Evolutionary conservation across 805 yeast genomes (phyloP).

Genomic region (Ogataea kodamae): DNA sequence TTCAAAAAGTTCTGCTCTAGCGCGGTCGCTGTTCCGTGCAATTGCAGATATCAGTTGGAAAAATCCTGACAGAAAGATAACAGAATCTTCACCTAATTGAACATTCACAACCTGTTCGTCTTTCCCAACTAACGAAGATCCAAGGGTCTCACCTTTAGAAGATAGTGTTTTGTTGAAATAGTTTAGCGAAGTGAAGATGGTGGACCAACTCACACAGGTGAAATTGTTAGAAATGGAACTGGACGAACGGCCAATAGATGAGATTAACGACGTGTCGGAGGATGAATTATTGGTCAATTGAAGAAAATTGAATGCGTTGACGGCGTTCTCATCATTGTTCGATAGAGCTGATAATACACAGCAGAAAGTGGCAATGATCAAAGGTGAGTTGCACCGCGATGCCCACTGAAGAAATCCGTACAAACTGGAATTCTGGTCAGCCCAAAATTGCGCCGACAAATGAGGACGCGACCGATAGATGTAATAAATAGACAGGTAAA

Average conservation of each 20-base stretch:
- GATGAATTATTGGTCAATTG: slow-evolving; percentile 29
- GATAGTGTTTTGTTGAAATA: slow-evolving; percentile 32
- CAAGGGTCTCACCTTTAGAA: slow-evolving; percentile 4
- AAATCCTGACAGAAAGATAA: slow-evolving; percentile 70
- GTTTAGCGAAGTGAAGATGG: slow-evolving; percentile 33
- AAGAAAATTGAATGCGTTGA: slow-evolving; percentile 48
- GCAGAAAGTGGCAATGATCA: slow-evolving; percentile 79
- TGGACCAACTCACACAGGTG: slow-evolving; percentile 35
- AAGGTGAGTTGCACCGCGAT: slow-evolving; percentile 66
- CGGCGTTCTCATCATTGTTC: slow-evolving; percentile 52
- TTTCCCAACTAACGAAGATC: background rate
- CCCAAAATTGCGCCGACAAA: slow-evolving; percentile 63
- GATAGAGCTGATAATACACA: slow-evolving; percentile 75
- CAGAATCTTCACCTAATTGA: slow-evolving; percentile 76
- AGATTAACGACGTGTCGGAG: slow-evolving; percentile 9
- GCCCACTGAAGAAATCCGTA: slow-evolving; percentile 90
- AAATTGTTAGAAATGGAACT: slow-evolving; percentile 25
- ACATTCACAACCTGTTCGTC: slow-evolving; percentile 31
- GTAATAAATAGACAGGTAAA: slow-evolving; percentile 70
- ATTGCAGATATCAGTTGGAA: slow-evolving; percentile 60
- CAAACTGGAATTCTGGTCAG: slow-evolving; percentile 58
- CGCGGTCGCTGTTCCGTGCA: slow-evolving; percentile 38
- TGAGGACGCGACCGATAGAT: slow-evolving; percentile 62
- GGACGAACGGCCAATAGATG: slow-evolving; percentile 13
- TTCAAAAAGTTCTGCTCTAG: slow-evolving; percentile 31